Evolutionary conservation across 176 grass and related monocot genomes (phyloP).

Genomic region (Bolboschoenus planiculmis): DNA sequence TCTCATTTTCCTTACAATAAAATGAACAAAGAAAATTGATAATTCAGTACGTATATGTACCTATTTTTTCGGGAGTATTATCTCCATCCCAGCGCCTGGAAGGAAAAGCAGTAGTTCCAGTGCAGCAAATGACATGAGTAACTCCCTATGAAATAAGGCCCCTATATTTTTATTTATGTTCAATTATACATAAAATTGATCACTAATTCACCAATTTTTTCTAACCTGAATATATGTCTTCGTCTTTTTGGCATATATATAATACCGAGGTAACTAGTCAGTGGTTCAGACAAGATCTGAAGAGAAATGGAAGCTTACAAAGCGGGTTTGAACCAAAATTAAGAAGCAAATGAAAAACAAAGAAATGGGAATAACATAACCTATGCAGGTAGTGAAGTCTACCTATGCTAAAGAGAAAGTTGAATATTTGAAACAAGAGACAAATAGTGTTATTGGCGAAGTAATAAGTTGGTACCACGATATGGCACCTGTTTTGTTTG

Average conservation of each 20-base stretch:
- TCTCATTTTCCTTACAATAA: not conserved
- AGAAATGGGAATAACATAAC: not conserved
- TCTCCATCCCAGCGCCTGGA: conserved; percentile 93
- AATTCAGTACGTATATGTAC: conserved; percentile 27
- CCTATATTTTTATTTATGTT: conserved; percentile 67
- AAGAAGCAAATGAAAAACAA: not conserved
- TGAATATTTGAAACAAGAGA: not conserved
- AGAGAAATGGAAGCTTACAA: not conserved
- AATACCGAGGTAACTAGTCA: not conserved
- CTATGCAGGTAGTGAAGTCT: not conserved
- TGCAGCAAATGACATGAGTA: conserved; percentile 88
- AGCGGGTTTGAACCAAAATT: not conserved
- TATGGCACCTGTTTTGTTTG: not conserved
- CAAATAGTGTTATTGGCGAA: not conserved
- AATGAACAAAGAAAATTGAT: conserved; percentile 1
- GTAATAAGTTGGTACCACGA: not conserved
- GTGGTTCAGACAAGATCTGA: not conserved
- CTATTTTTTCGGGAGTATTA: conserved; percentile 90
- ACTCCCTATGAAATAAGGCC: conserved; percentile 90
- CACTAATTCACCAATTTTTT: not conserved
- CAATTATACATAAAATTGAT: conserved; percentile 38
- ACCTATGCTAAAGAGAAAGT: not conserved
- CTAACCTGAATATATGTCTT: not conserved
- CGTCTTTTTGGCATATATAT: not conserved
- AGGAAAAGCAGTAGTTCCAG: conserved; percentile 97